Evolutionary conservation across 2,329 filamentous ascomycete genomes (phyloP).

Genomic region (Nigrospora osmanthi): DNA sequence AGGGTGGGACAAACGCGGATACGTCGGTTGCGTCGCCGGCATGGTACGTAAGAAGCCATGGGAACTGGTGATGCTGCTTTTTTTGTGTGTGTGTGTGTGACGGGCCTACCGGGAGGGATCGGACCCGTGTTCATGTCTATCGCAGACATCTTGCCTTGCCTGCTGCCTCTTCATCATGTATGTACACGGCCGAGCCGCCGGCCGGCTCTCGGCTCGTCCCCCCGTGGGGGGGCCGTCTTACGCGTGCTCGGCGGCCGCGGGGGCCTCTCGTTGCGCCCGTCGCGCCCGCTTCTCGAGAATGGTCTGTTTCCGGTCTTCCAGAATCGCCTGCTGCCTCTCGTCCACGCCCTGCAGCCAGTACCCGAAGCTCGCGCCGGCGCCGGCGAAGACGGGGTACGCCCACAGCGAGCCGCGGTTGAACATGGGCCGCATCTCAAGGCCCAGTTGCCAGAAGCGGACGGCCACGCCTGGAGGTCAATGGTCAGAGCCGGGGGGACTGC

Average conservation of each 20-base stretch:
- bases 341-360: constrained; percentile 96
- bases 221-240: not conserved
- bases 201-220: too few relatives aligned
- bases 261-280: constrained; percentile 59
- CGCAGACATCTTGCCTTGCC: too few relatives aligned
- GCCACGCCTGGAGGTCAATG: constrained; percentile 60
- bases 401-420: constrained; percentile 79
- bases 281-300: constrained; percentile 86
- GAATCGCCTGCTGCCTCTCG: constrained; percentile 66
- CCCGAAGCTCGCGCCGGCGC: constrained; percentile 82
- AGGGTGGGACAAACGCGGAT: too few relatives aligned
- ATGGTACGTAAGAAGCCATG: too few relatives aligned
- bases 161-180: too few relatives aligned
- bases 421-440: constrained; percentile 95
- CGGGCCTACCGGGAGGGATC: too few relatives aligned
- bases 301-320: constrained; percentile 69
- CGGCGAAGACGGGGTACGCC: constrained; percentile 86
- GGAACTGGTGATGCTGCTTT: too few relatives aligned
- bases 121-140: too few relatives aligned
- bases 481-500: not conserved
- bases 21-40: too few relatives aligned
- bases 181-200: too few relatives aligned
- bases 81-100: too few relatives aligned
- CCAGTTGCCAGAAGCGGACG: constrained; percentile 91
- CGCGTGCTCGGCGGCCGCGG: constrained; percentile 13